Base-by-base conservation (phyloP, 108 stramenopile species). In the Fragilaria radians region DNA sequence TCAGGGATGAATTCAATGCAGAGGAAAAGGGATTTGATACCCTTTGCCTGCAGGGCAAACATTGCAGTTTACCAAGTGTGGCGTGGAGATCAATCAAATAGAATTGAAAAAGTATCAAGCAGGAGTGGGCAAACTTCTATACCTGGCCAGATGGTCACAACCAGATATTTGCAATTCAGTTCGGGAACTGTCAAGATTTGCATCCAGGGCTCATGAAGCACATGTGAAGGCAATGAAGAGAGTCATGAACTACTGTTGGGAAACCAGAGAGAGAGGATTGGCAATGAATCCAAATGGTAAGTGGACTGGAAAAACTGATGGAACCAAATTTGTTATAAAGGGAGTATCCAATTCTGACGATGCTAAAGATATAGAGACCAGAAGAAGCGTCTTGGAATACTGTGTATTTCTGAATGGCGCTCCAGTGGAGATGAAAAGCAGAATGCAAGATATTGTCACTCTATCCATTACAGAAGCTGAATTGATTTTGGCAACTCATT, bases 1-100 rank as follows among this genome's bases (percentile, higher is more conserved):
- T 71, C 11, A 46, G 32, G 0, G 68, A 75, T 23, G 58, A 66
- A 47, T 70, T 70, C 26, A 54, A 66, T 4, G 22, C 56, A 32
- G 24, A 32, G 30, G 50, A 29, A 11, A 19, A 61, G 17, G 28
- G 23, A n/a, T n/a, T n/a, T n/a, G n/a, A n/a, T n/a, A n/a, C n/a
- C n/a, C n/a, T n/a, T n/a, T n/a, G n/a, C n/a, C n/a, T n/a, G n/a
- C n/a, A n/a, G n/a, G n/a, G n/a, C n/a, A n/a, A n/a, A n/a, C n/a
- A n/a, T n/a, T n/a, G n/a, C n/a, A n/a, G n/a, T n/a, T n/a, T n/a
- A n/a, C n/a, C n/a, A n/a, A n/a, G n/a, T n/a, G n/a, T n/a, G n/a
- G n/a, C n/a, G n/a, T n/a, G n/a, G n/a, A n/a, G n/a, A n/a, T n/a
- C n/a, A n/a, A n/a, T n/a, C n/a, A n/a, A n/a, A n/a, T n/a, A n/a